These are phyloP conservation scores for Arachis monticola DNA, from an alignment of 331 rosid species.

Conservation along the genomic window DNA sequence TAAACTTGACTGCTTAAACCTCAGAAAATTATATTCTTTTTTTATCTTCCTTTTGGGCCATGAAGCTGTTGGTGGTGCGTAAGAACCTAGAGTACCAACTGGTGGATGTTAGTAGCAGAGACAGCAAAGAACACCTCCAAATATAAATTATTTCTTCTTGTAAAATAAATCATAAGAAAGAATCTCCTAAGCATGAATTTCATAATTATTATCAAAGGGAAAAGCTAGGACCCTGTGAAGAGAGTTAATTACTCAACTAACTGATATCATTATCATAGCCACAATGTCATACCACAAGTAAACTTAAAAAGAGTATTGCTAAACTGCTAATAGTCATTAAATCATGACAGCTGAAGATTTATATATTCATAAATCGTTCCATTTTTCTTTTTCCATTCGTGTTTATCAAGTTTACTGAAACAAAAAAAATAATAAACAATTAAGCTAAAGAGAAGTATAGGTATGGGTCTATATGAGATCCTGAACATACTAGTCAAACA, in stretches of 20 bases:
- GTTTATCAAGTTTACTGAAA: not conserved
- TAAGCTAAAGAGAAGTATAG: not conserved
- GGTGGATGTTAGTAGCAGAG: slow-evolving; percentile 14
- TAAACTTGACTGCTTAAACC: slow-evolving; percentile 42
- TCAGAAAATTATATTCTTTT: slow-evolving; percentile 38
- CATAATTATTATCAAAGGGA: slow-evolving; percentile 5
- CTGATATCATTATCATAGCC: not conserved
- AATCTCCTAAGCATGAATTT: not conserved
- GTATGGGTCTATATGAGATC: not conserved
- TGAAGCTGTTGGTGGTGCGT: slow-evolving; percentile 48
- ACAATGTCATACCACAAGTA: not conserved
- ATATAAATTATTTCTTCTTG: not conserved
- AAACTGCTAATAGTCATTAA: slow-evolving; percentile 21
- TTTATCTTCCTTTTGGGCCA: slow-evolving; percentile 50
- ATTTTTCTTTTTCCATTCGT: not conserved
- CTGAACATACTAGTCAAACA: slow-evolving; percentile 48
- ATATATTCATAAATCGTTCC: slow-evolving; percentile 20
- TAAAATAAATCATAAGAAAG: not conserved
- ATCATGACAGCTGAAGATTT: not conserved
- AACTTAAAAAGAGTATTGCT: not conserved
- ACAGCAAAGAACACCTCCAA: slow-evolving; percentile 19
- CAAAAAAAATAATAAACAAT: not conserved
- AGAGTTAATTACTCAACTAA: slow-evolving; percentile 2
- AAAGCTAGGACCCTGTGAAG: slow-evolving; percentile 1
- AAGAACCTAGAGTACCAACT: slow-evolving; percentile 49